Base-by-base conservation (phyloP, 768 basidiomycete species). In the Pisolithus marmoratus region DNA sequence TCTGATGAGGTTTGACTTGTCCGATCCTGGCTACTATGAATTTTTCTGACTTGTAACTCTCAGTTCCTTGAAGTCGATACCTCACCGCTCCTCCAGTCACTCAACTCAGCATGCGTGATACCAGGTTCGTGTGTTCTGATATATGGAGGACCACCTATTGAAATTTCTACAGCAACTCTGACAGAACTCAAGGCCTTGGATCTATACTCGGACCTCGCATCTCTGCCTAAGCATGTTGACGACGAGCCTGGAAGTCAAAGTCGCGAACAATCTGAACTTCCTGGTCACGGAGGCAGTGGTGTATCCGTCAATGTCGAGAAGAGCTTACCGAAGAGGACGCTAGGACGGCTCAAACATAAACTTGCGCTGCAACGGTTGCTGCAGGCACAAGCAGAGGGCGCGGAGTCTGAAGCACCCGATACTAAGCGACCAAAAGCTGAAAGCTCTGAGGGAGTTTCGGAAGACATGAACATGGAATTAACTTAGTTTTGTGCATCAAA, bases 191-290 rank as follows among this genome's bases (percentile, higher is more conserved):
- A 77, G 49, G 60, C 66, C 4, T 70, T 89, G 1, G 82, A 86
- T 48, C 67, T 89, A 2, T 90, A 90, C 59, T 67, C 71, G 2
- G 71, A 75, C 46, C 71, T 89, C 26, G 66, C 70, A 0, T 72
- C 76, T 20, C 69, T 89, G 53, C 86, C 87, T 3, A 89, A 89
- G 60, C 73, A 76, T 52, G 63, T 71, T 19, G 76, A 79, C 31
- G 68, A 60, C 4, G 75, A 76, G 37, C 72, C 74, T 49, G 74
- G 75, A 47, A 69, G 67, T n/a, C 71, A 70, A 55, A 65, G 67
- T 38, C 64, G 66, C 4, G 69, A 68, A 9, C 56, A 49, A 49
- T 50, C 51, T n/a, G 55, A 58, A 43, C 50, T 26, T 11, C 46
- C 46, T 29, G 29, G 8, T 29, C 29, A 2, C 22, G 54, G 48